Evolutionary conservation across 805 yeast species (phyloP).

Genomic region (Ogataea chonburiensis): DNA sequence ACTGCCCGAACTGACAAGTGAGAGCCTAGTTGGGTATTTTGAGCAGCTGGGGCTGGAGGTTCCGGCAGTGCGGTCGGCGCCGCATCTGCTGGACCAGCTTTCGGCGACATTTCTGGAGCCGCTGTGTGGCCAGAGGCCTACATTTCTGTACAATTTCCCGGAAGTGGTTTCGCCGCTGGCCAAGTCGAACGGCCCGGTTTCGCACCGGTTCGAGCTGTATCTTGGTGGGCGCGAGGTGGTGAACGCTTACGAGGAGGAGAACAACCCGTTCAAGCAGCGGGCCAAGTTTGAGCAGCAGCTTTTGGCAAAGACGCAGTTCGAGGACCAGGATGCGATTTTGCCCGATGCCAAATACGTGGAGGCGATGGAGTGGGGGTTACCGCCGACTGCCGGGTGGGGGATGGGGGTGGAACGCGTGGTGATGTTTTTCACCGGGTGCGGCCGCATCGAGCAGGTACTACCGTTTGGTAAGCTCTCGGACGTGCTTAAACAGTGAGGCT

Average conservation of each 20-base stretch:
- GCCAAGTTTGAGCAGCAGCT: constrained; percentile 63
- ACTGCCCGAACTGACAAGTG: constrained; percentile 48
- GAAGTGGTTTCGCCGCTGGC: constrained; percentile 84
- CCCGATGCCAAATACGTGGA: constrained; percentile 73
- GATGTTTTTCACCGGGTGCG: constrained; percentile 67
- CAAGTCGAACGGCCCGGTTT: constrained; percentile 57
- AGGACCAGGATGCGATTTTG: constrained; percentile 61
- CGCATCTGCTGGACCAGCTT: constrained; percentile 63
- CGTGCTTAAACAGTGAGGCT: constrained; percentile 55
- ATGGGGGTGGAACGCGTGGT: constrained; percentile 86
- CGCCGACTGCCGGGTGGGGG: constrained; percentile 99
- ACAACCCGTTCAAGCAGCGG: constrained; percentile 72
- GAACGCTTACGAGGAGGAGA: constrained; percentile 96
- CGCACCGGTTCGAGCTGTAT: constrained; percentile 82
- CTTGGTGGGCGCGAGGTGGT: constrained; percentile 77
- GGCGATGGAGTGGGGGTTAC: constrained; percentile 88
- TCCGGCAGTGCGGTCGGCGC: constrained; percentile 46
- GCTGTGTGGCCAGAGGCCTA: constrained; percentile 54
- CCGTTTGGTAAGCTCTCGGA: constrained; percentile 74
- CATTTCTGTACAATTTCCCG: constrained; percentile 82
- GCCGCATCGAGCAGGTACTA: constrained; percentile 72
- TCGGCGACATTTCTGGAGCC: constrained; percentile 66
- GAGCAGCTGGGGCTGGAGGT: constrained; percentile 33
- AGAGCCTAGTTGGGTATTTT: constrained; percentile 42
- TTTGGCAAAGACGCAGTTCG: constrained; percentile 40